Conservation (phyloP, 129 eudicot genomes). For the Apium graveolens region DNA sequence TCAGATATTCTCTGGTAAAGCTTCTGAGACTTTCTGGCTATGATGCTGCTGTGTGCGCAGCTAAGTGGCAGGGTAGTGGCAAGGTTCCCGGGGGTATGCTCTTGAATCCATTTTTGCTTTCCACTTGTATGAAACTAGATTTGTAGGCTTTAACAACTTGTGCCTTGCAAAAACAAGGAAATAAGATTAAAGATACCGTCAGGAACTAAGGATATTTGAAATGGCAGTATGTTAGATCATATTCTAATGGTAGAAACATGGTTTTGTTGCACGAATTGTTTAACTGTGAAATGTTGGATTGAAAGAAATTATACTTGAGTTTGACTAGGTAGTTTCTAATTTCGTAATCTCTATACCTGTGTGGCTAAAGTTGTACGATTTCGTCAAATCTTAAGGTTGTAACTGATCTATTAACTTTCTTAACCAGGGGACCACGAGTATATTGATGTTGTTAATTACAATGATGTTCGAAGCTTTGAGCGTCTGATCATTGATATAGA, state of each 20-base stretch:
- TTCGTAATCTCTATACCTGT: not conserved
- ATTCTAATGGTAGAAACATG: not conserved
- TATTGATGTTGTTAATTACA: constrained; percentile 55
- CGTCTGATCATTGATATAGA: constrained; percentile 76
- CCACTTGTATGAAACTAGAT: not conserved
- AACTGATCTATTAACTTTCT: not conserved
- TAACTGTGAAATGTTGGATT: not conserved
- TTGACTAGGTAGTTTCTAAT: not conserved
- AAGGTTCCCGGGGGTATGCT: constrained; percentile 92
- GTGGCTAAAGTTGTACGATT: not conserved
- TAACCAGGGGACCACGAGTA: constrained; percentile 82
- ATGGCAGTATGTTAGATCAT: not conserved
- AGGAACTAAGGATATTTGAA: too few species aligned
- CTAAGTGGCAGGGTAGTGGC: constrained; percentile 72
- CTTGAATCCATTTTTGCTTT: constrained; percentile 1
- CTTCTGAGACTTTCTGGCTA: constrained; percentile 68
- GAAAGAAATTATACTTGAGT: not conserved
- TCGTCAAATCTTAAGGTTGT: not conserved
- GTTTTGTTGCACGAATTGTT: not conserved
- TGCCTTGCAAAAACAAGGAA: not conserved
- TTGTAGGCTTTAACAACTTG: not conserved
- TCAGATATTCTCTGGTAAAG: constrained; percentile 62
- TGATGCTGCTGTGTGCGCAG: constrained; percentile 83
- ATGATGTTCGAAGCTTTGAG: constrained; percentile 34
- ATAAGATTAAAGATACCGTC: not conserved